Percentiles rank a stretch among this genome's conserved stretches.
Evolutionary conservation across 2,329 filamentous ascomycete genomes (phyloP).

Genomic region (Alternaria ethzedia): DNA sequence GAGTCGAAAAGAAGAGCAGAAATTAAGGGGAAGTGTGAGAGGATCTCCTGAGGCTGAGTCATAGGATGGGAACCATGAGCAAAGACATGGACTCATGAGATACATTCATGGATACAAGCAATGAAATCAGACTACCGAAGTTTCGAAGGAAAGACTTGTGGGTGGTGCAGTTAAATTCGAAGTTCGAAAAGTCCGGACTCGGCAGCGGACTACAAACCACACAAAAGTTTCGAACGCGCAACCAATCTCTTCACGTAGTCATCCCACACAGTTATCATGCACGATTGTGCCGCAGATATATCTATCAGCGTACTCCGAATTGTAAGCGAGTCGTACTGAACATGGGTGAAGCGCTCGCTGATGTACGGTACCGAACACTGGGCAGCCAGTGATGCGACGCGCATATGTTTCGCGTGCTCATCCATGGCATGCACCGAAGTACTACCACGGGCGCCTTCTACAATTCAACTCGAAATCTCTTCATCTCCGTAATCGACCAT

Average conservation of each 20-base stretch:
- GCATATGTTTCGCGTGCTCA: background rate
- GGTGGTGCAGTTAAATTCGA: fast-evolving
- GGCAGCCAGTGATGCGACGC: background rate
- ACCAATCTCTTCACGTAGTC: background rate
- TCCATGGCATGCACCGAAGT: background rate
- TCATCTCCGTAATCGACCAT: background rate
- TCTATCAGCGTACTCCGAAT: background rate
- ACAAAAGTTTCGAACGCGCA: background rate
- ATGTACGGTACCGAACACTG: background rate
- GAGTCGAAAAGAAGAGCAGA: background rate
- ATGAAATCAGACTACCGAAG: background rate
- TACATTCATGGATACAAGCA: background rate
- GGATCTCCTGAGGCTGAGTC: background rate
- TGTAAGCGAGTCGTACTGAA: background rate
- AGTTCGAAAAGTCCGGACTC: background rate
- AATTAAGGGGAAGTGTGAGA: background rate
- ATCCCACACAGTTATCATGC: background rate
- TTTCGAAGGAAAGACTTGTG: background rate
- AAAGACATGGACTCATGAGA: background rate
- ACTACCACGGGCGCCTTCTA: background rate
- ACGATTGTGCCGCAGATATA: background rate
- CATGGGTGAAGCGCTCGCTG: fast-evolving
- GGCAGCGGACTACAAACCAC: background rate
- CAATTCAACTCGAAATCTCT: background rate
- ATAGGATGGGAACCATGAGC: fast-evolving